Base-by-base conservation (phyloP, 1,284 basidiomycete genomes). In the Chondrostereum purpureum region DNA sequence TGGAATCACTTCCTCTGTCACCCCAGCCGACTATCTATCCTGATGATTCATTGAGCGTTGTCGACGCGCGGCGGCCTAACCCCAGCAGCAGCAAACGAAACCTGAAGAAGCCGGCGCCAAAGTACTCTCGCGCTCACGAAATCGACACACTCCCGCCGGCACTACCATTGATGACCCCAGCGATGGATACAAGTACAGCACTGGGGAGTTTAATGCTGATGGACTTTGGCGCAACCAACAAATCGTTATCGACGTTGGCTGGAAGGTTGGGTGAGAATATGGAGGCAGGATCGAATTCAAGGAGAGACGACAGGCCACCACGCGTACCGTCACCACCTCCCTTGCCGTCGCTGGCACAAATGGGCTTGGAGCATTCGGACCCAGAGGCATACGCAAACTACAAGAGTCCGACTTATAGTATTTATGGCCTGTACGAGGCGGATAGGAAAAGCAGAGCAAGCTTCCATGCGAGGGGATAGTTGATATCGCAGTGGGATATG, bases 391-490 rank as follows among this genome's bases (percentile, higher is more conserved):
- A 75, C 59, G 73, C 65, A 1, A 76, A 78, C 34, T 88, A 88
- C 51, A 70, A 78, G 51, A 87, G 86, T 55, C 84, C 86, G 17
- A 88, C 86, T 3, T 88, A 88, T 53, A 88, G 86, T 58, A 77
- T 88, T 46, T 88, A 83, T 55, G 81, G 81, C 37, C 54, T 87
- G 53, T 88, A 88, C 55, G 80, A 79, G 47, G 67, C 64, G 14
- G 78, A 82, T 46, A 65, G 77, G 56, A 84, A 77, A 65, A 80
- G 79, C 50, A 64, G 67, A 37, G 59, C 56, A 1, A 55, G 59
- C 39, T 66, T 58, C 42, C 46, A 49, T 39, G 34, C 34, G 17
- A 31, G 44, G 42, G 24, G 13, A 39, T 39, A 43, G 12, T n/a
- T n/a, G n/a, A n/a, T n/a, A n/a, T n/a, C n/a, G n/a, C n/a, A n/a